Conservation (phyloP, 1,284 basidiomycete genomes). For the Trichosporon coremiiforme region DNA sequence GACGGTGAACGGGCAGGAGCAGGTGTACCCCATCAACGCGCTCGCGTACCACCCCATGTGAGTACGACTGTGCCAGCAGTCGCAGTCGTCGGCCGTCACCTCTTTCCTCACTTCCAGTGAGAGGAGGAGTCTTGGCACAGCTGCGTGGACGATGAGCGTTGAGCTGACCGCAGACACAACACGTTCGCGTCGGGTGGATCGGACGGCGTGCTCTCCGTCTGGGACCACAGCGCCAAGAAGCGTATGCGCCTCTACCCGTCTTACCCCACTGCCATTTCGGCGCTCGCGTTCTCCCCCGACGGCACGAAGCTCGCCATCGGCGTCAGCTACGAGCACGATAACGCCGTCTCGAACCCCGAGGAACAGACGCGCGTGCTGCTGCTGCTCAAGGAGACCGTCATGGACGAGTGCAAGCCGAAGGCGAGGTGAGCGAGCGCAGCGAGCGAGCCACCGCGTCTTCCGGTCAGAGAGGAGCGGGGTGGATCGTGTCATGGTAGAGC, state of each 20-base stretch:
- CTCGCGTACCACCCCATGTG: slow-evolving; percentile 89
- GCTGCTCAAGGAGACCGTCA: slow-evolving; percentile 55
- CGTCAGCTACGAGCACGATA: slow-evolving; percentile 84
- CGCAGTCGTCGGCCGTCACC: not conserved
- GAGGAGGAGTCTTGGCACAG: too few relatives aligned
- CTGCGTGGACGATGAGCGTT: too few relatives aligned
- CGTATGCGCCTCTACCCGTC: slow-evolving; percentile 85
- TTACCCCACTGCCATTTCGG: slow-evolving; percentile 70
- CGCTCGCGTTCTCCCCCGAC: slow-evolving; percentile 78
- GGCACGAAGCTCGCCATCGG: slow-evolving; percentile 79
- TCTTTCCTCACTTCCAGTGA: too few relatives aligned
- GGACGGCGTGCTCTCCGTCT: slow-evolving; percentile 86
- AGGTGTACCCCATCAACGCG: slow-evolving; percentile 96
- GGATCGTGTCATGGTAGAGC: not conserved
- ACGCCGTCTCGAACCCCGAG: slow-evolving; percentile 59
- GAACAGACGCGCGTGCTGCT: slow-evolving; percentile 48
- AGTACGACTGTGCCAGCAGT: slow-evolving; percentile 39
- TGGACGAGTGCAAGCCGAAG: slow-evolving; percentile 56
- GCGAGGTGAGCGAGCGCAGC: slow-evolving; percentile 2
- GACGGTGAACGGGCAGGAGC: slow-evolving; percentile 84
- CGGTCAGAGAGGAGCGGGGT: not conserved
- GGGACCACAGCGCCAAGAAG: slow-evolving; percentile 97
- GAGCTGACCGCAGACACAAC: slow-evolving; percentile 66
- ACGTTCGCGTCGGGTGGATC: slow-evolving; percentile 95
- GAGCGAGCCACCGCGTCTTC: not conserved